Base-by-base conservation (phyloP, 2,329 filamentous ascomycete genomes). In the Aspergillus chevalieri region DNA sequence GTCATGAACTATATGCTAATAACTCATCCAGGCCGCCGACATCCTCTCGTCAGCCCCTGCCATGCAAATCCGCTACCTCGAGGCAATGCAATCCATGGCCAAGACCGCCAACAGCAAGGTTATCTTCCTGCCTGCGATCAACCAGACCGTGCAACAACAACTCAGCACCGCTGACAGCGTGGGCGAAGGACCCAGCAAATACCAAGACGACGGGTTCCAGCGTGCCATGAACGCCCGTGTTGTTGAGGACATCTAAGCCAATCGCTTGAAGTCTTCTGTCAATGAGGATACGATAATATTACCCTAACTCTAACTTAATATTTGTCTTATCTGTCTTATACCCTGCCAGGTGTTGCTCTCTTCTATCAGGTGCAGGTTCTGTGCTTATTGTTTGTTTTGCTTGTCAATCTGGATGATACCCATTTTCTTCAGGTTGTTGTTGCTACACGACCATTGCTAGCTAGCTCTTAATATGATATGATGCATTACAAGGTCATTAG, bases 41-140 rank as follows among this genome's bases (percentile, higher is more conserved):
- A 96, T 97, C 60, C 73, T 98, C 45, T 88, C 83, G 55, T 89
- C 84, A 14, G 92, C 92, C 0, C 93, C 93, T 2, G 93, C 93
- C 60, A 98, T 98, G 93, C 91, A 96, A 75, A 95, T 95, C 75
- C 80, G 91, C 58, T 97, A 97, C 71, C 86, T 98, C 58, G 93
- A 98, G 75, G 91, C 93, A 3, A 97, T 97, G 92, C 93, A 97
- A 70, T 82, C 89, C 39, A 98, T 98, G 92, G 93, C 93, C 62
- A 97, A 96, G 81, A 82, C 83, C 0, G 89, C 90, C 44, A 94
- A 90, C 72, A 81, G 78, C 71, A 94, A 94, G 74, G 86, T 93
- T 63, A 91, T 92, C 61, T 92, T 93, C 78, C 66, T 93, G 58
- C 87, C 86, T 1, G 82, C 78, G 7, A 70, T 76, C 38, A 81